Evolutionary conservation across 257 asterid species (phyloP).

Genomic region (Solanum lycopersicoides): DNA sequence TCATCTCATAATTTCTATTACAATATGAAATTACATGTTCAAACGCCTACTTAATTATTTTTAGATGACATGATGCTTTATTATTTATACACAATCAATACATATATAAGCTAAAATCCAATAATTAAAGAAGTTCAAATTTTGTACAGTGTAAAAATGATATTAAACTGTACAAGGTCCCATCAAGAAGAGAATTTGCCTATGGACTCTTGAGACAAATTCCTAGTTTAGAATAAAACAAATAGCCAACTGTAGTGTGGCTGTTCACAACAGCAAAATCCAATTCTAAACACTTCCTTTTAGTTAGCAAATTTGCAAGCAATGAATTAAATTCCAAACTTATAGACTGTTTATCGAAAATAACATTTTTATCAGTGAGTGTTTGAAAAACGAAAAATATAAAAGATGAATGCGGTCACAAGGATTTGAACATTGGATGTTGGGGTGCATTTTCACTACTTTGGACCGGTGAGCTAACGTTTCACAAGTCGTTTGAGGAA

Average conservation of each 20-base stretch:
- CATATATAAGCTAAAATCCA: neutral
- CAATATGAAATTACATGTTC: too few species aligned
- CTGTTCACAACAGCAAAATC: neutral
- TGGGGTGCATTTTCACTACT: neutral
- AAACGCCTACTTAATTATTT: neutral
- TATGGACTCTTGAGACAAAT: neutral
- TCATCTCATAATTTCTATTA: too few species aligned
- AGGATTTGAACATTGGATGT: too few species aligned
- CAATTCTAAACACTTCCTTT: neutral
- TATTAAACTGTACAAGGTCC: neutral
- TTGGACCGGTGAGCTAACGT: neutral
- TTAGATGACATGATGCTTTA: neutral
- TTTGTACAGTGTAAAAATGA: neutral
- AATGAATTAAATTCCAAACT: too few species aligned
- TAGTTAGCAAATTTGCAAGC: too few species aligned
- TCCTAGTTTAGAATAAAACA: neutral
- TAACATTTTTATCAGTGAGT: accelerated
- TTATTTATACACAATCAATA: neutral
- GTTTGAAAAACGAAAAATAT: too few species aligned
- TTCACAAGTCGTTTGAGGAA: neutral
- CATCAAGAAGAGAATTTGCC: neutral
- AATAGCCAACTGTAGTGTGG: neutral
- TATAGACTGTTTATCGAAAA: neutral
- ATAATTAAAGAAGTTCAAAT: neutral
- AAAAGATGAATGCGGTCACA: too few species aligned